These are phyloP conservation scores for Collybiopsis luxurians DNA, from an alignment of 768 basidiomycete genomes.

Conservation along the genomic window DNA sequence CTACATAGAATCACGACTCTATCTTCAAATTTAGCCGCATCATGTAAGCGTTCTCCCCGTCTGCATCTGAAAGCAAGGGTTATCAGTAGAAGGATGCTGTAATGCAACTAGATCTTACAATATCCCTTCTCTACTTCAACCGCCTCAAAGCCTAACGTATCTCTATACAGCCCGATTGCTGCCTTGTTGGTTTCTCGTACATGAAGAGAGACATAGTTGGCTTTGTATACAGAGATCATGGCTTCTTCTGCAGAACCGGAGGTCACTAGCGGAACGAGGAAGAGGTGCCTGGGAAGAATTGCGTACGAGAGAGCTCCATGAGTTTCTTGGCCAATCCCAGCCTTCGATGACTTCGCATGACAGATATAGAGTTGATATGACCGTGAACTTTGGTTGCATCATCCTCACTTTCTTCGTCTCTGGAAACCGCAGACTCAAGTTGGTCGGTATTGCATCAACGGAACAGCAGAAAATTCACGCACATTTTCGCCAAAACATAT, in stretches of 20 bases:
- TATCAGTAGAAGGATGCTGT: neutral
- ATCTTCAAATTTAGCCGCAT: slow-evolving; percentile 63
- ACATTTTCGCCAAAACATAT: slow-evolving; percentile 97
- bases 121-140: slow-evolving; percentile 86
- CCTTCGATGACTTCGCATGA: slow-evolving; percentile 86
- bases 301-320: slow-evolving; percentile 89
- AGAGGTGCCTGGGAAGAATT: neutral
- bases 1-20: neutral
- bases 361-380: slow-evolving; percentile 96
- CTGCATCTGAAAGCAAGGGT: slow-evolving; percentile 55
- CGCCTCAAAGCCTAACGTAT: slow-evolving; percentile 87
- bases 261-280: neutral
- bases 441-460: neutral
- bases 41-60: slow-evolving; percentile 84
- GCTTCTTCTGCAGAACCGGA: slow-evolving; percentile 65
- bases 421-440: slow-evolving; percentile 7
- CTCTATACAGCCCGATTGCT: slow-evolving; percentile 83
- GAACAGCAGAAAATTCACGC: slow-evolving; percentile 18
- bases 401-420: slow-evolving; percentile 43
- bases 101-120: slow-evolving; percentile 52
- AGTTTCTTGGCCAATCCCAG: slow-evolving; percentile 91
- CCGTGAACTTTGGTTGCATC: slow-evolving; percentile 70
- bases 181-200: slow-evolving; percentile 95
- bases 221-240: slow-evolving; percentile 86
- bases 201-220: slow-evolving; percentile 82